These are phyloP conservation scores for Teunomyces cretensis DNA, from an alignment of 805 yeast species.

Conservation along the genomic window DNA sequence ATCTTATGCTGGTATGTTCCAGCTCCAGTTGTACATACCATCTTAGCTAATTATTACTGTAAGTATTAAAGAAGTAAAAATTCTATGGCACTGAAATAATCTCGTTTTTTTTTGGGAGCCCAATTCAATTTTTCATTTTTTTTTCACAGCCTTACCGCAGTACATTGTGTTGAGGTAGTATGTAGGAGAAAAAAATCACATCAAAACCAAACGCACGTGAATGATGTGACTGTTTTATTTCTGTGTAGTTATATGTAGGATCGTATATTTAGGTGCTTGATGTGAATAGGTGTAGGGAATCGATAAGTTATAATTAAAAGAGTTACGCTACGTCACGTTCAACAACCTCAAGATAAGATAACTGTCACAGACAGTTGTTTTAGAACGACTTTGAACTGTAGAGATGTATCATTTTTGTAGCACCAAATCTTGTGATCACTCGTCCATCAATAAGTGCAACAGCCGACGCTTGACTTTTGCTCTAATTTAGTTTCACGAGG, in stretches of 20 bases:
- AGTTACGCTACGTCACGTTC: too few species aligned
- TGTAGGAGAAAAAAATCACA: not conserved
- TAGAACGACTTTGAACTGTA: too few species aligned
- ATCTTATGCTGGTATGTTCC: not conserved
- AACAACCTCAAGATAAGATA: too few species aligned
- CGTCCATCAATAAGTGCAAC: too few species aligned
- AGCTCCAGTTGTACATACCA: conserved; percentile 27
- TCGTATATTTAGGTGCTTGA: not conserved
- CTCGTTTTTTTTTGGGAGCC: not conserved
- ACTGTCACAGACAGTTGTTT: too few species aligned
- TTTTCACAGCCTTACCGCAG: conserved; percentile 4
- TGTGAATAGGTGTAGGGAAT: not conserved
- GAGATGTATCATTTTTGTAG: too few species aligned
- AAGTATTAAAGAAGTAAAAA: conserved; percentile 7
- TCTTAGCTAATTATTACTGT: conserved; percentile 28
- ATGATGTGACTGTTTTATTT: not conserved
- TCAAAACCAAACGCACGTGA: not conserved
- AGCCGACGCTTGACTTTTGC: too few species aligned
- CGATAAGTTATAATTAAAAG: too few species aligned
- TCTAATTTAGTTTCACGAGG: too few species aligned
- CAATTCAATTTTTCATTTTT: conserved; percentile 3
- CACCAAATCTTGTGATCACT: too few species aligned
- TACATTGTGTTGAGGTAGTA: not conserved
- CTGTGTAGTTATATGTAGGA: not conserved
- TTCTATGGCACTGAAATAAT: conserved; percentile 1